phyloP scores from a whole-genome alignment of 75 land plant genomes.

The Selaginella moellendorffii region DNA sequence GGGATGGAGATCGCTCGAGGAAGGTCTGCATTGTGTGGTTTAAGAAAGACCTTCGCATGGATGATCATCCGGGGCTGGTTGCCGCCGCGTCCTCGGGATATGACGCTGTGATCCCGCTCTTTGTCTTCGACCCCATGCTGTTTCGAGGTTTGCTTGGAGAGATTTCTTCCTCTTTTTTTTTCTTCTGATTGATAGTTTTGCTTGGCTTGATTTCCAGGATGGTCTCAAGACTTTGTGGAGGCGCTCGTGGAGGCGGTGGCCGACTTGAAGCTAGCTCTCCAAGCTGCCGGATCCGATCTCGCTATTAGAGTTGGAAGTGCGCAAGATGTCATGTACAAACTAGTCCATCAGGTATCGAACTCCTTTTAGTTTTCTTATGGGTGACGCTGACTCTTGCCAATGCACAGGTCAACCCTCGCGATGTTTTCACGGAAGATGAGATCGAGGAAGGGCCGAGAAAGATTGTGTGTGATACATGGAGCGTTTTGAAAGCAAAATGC shows the following conservation, averaged over 20 bases:
- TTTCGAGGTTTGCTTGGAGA: conserved; percentile 36
- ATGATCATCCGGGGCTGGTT: conserved; percentile 69
- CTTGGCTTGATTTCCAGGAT: conserved; percentile 34
- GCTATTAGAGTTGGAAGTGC: conserved; percentile 44
- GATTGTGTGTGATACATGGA: conserved; percentile 16
- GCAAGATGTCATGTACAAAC: conserved; percentile 35
- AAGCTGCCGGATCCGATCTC: conserved; percentile 43
- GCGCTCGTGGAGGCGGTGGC: conserved; percentile 42
- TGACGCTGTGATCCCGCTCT: conserved; percentile 47
- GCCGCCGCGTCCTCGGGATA: conserved; percentile 30
- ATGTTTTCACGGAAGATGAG: conserved; percentile 58
- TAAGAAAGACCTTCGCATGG: conserved; percentile 73
- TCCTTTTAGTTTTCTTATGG: too few species aligned
- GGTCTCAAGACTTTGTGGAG: conserved; percentile 53
- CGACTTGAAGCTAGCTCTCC: conserved; percentile 40
- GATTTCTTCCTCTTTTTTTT: too few species aligned
- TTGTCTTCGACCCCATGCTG: conserved; percentile 57
- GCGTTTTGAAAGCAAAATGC: conserved; percentile 18
- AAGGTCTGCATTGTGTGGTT: conserved; percentile 42
- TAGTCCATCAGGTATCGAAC: conserved; percentile 68
- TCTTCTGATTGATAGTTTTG: conserved; percentile 1
- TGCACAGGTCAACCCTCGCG: conserved; percentile 59
- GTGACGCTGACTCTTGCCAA: conserved; percentile 3
- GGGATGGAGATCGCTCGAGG: background rate
- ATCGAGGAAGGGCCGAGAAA: conserved; percentile 32